A percentile compares a stretch with the other conserved stretches of the same genome.
Conservation (phyloP, 2,329 filamentous ascomycete genomes). For the Neofusicoccum sp. region DNA sequence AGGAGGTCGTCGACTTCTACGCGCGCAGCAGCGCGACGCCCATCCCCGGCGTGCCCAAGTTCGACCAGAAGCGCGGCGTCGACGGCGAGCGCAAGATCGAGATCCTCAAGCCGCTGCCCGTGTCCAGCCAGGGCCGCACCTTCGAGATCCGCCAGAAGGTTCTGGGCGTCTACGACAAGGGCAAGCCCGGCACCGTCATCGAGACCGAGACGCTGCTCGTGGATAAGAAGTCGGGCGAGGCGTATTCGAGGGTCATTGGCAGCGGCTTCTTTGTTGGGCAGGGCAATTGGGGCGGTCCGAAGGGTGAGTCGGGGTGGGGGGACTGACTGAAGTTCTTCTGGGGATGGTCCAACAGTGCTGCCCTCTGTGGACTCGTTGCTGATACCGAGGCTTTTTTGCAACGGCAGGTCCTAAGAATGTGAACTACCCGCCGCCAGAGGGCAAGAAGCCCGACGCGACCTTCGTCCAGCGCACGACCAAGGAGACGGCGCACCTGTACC, state of each 20-base stretch:
- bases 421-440: conserved; percentile 76
- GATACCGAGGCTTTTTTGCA: neutral
- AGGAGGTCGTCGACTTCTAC: conserved; percentile 86
- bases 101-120: conserved; percentile 75
- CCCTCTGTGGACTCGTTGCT: neutral
- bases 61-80: conserved; percentile 74
- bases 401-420: conserved; percentile 64
- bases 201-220: conserved; percentile 79
- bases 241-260: conserved; percentile 70
- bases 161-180: conserved; percentile 84
- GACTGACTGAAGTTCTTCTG: too few species aligned
- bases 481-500: conserved; percentile 61
- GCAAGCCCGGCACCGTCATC: conserved; percentile 77
- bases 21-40: conserved; percentile 66
- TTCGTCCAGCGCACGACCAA: conserved; percentile 70
- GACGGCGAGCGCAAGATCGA: conserved; percentile 83
- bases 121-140: conserved; percentile 63
- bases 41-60: conserved; percentile 76
- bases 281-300: conserved; percentile 84
- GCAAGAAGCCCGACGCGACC: conserved; percentile 69
- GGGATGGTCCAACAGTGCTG: too few species aligned
- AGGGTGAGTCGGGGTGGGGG: conserved; percentile 57
- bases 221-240: conserved; percentile 67
- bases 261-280: conserved; percentile 81
- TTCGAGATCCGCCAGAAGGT: conserved; percentile 80